A percentile compares a stretch with the other conserved stretches of the same genome.
These are phyloP conservation scores for Pythium insidiosum DNA, from an alignment of 352 stramenopile species.

Conservation along the genomic window DNA sequence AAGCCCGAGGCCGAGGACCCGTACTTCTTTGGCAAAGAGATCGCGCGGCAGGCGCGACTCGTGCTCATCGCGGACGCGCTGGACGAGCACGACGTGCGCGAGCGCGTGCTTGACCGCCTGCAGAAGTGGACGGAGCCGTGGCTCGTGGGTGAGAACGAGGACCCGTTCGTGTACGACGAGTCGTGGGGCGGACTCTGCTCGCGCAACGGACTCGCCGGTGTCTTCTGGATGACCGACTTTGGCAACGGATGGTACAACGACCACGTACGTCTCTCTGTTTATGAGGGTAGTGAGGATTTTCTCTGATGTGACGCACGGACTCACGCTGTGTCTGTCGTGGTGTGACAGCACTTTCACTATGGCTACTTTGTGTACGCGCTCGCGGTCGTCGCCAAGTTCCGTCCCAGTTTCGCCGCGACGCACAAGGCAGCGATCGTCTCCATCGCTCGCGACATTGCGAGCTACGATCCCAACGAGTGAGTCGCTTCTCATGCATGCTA, in stretches of 20 bases:
- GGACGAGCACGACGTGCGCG: slow-evolving; percentile 25
- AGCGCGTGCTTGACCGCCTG: slow-evolving; percentile 50
- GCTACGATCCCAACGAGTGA: slow-evolving; percentile 48
- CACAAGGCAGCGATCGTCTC: slow-evolving; percentile 73
- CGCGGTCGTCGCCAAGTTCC: slow-evolving; percentile 74
- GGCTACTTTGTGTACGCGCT: slow-evolving; percentile 89
- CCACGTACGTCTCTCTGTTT: slow-evolving; percentile 47
- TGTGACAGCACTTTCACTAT: slow-evolving; percentile 95
- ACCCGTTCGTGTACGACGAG: slow-evolving; percentile 90
- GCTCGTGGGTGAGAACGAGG: slow-evolving; percentile 65
- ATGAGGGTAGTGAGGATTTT: too few species aligned
- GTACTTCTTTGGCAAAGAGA: slow-evolving; percentile 88
- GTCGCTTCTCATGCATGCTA: slow-evolving; percentile 6
- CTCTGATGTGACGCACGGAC: too few species aligned
- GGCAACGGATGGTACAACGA: slow-evolving; percentile 91
- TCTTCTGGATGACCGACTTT: slow-evolving; percentile 89
- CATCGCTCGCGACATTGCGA: slow-evolving; percentile 77
- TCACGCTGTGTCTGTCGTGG: too few species aligned
- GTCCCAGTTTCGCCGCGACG: slow-evolving; percentile 49
- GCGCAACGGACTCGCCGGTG: slow-evolving; percentile 83
- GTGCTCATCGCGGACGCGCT: slow-evolving; percentile 79
- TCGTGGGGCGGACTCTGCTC: slow-evolving; percentile 91
- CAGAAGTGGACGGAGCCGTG: slow-evolving; percentile 68
- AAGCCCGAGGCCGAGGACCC: slow-evolving; percentile 49
- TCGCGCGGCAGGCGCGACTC: slow-evolving; percentile 62